A percentile compares a stretch with the other conserved stretches of the same genome.
Evolutionary conservation across 768 basidiomycete genomes (phyloP).

Genomic region (Panellus pusillus): DNA sequence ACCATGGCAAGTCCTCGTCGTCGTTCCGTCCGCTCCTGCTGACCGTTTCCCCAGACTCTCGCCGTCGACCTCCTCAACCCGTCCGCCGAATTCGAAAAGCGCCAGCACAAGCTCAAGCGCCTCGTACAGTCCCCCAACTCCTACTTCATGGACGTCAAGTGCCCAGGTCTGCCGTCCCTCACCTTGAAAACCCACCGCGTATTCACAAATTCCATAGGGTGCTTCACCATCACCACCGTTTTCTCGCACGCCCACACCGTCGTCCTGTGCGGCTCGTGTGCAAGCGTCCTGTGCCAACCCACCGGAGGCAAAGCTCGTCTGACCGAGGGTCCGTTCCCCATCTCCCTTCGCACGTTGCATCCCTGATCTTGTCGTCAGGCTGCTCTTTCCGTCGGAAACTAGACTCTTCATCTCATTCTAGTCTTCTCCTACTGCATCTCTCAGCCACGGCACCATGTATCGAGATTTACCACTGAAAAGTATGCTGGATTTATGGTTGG

Average conservation of each 20-base stretch:
- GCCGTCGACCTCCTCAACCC: conserved; percentile 98
- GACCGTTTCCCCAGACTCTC: conserved; percentile 64
- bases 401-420: conserved; percentile 28
- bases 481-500: background rate
- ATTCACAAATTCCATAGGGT: conserved; percentile 50
- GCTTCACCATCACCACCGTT: conserved; percentile 94
- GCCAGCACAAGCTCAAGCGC: conserved; percentile 98
- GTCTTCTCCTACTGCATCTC: conserved; percentile 8
- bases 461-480: conserved; percentile 15
- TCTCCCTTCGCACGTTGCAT: background rate
- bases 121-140: conserved; percentile 98
- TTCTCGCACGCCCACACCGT: conserved; percentile 99
- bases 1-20: conserved; percentile 19
- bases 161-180: conserved; percentile 71
- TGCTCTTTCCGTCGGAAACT: conserved; percentile 98
- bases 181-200: conserved; percentile 16
- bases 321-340: conserved; percentile 80
- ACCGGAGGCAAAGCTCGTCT: conserved; percentile 97
- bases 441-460: conserved; percentile 12
- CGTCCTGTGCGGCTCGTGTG: conserved; percentile 90
- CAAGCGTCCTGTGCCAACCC: conserved; percentile 93
- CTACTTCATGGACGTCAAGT: conserved; percentile 99
- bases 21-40: background rate
- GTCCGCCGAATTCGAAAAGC: conserved; percentile 79
- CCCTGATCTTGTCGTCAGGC: conserved; percentile 50